These are phyloP conservation scores for Mycena capillaripes DNA, from an alignment of 768 basidiomycete species.

Conservation along the genomic window DNA sequence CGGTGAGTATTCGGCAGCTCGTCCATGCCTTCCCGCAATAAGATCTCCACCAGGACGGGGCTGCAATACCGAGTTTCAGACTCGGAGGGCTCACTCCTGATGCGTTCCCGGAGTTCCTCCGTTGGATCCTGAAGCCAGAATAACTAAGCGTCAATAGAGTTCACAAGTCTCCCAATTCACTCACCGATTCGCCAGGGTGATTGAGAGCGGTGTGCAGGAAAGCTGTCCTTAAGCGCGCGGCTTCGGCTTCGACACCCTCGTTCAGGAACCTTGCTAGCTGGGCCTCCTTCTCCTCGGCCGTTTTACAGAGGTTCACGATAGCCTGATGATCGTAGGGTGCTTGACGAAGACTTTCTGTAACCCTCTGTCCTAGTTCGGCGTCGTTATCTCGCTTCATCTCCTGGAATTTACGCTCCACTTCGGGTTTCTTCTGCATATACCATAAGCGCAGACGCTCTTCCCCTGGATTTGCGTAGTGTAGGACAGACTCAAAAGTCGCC, in stretches of 20 bases:
- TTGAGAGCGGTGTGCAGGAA: background rate
- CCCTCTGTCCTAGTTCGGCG: slow-evolving; percentile 14
- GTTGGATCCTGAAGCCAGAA: slow-evolving; percentile 22
- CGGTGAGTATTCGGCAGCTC: slow-evolving; percentile 22
- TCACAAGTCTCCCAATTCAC: background rate
- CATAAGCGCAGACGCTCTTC: slow-evolving; percentile 29
- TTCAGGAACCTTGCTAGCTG: background rate
- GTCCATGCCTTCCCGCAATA: slow-evolving; percentile 25
- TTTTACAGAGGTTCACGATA: background rate
- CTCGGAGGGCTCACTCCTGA: background rate
- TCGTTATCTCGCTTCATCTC: slow-evolving; percentile 24
- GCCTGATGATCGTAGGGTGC: background rate
- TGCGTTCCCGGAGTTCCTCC: slow-evolving; percentile 14
- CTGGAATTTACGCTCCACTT: slow-evolving; percentile 14
- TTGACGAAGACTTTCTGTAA: background rate
- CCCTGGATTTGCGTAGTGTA: slow-evolving; percentile 1
- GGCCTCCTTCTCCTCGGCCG: slow-evolving; percentile 4
- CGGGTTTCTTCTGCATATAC: slow-evolving; percentile 26
- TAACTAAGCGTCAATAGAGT: background rate
- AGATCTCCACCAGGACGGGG: slow-evolving; percentile 21
- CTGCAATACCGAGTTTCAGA: slow-evolving; percentile 28
- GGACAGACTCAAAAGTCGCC: background rate
- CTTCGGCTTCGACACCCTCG: slow-evolving; percentile 23
- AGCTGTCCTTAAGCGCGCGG: background rate
- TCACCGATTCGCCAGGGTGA: slow-evolving; percentile 25